Conservation (phyloP, 106 monocot genomes). For the Dendrobium chrysotoxum region DNA sequence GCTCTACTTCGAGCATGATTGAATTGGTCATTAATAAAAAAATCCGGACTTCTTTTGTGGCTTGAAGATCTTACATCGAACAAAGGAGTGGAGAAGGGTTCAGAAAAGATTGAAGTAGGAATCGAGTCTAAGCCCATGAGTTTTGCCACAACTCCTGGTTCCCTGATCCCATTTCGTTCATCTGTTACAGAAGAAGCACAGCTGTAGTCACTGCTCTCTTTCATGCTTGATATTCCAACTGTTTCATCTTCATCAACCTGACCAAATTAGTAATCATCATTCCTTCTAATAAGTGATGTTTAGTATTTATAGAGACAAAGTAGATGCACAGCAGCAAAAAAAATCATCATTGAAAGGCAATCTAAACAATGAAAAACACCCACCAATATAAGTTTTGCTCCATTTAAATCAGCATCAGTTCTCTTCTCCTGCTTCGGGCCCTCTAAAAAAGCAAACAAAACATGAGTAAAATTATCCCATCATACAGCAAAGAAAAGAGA, state of each 20-base stretch:
- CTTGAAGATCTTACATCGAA: constrained; percentile 32
- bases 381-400: constrained; percentile 42
- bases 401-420: constrained; percentile 22
- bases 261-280: not conserved
- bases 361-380: constrained; percentile 5
- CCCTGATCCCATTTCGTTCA: constrained; percentile 54
- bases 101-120: constrained; percentile 50
- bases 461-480: not conserved
- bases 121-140: constrained; percentile 91
- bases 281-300: not conserved
- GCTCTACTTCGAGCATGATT: constrained; percentile 12
- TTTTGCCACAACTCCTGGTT: constrained; percentile 82
- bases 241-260: constrained; percentile 67
- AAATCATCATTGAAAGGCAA: not conserved
- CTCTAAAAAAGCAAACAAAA: constrained; percentile 29
- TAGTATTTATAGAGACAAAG: not conserved
- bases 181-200: constrained; percentile 90
- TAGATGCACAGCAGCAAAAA: not conserved
- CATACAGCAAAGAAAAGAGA: not conserved
- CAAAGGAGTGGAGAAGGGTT: constrained; percentile 58
- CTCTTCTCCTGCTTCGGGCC: constrained; percentile 49
- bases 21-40: constrained; percentile 24
- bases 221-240: constrained; percentile 38
- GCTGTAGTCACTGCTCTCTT: constrained; percentile 75
- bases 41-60: constrained; percentile 41